These are phyloP conservation scores for Rasamsonia emersonii DNA, from an alignment of 2,329 filamentous ascomycete genomes.

Conservation along the genomic window DNA sequence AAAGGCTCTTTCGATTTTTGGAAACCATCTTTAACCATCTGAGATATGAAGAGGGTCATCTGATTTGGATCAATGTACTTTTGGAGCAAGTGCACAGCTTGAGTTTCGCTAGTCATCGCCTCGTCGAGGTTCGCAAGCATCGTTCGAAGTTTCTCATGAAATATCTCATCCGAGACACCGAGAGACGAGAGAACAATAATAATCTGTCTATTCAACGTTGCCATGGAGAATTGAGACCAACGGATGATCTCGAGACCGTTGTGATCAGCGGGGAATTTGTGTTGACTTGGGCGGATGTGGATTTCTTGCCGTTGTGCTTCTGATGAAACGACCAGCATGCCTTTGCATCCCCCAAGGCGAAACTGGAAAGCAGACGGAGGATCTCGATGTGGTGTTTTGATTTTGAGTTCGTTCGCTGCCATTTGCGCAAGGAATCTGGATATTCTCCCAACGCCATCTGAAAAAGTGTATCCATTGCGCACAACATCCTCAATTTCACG, in stretches of 20 bases:
- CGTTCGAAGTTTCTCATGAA: conserved; percentile 56
- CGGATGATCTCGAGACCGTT: conserved; percentile 78
- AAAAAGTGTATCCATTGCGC: conserved; percentile 63
- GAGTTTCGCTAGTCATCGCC: conserved; percentile 57
- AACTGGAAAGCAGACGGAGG: conserved; percentile 84
- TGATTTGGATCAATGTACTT: conserved; percentile 80
- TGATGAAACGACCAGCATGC: conserved; percentile 69
- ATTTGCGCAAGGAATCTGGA: conserved; percentile 67
- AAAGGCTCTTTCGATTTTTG: conserved; percentile 70
- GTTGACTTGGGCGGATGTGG: conserved; percentile 72
- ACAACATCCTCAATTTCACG: conserved; percentile 61
- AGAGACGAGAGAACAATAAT: conserved; percentile 77
- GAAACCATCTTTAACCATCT: conserved; percentile 73
- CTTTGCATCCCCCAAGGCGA: conserved; percentile 85
- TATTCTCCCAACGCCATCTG: conserved; percentile 91
- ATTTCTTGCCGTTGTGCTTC: conserved; percentile 59
- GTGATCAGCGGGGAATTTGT: conserved; percentile 69
- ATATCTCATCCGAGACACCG: conserved; percentile 59
- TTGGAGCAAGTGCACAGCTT: conserved; percentile 60
- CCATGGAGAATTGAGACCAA: conserved; percentile 64
- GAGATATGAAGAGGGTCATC: conserved; percentile 63
- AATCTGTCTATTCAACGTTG: conserved; percentile 80
- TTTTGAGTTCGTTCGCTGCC: conserved; percentile 60
- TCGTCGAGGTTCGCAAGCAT: conserved; percentile 61
- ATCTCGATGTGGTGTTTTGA: conserved; percentile 44